A percentile compares a stretch with the other conserved stretches of the same genome.
phyloP scores from a whole-genome alignment of 2,329 filamentous ascomycete genomes.

The Botryosphaeria dothidea region DNA sequence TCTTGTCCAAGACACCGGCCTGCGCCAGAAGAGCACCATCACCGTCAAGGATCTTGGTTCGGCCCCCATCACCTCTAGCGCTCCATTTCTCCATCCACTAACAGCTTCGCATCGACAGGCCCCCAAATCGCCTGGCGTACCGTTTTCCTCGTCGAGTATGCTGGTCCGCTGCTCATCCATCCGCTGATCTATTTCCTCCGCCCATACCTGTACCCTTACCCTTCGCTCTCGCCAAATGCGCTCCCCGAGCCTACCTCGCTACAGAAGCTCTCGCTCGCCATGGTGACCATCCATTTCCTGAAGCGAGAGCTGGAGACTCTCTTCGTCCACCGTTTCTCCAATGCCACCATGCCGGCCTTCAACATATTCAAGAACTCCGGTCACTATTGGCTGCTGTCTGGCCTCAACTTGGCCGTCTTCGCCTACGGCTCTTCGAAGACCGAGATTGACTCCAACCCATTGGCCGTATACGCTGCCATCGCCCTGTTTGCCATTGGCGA shows the following conservation, averaged over 20 bases:
- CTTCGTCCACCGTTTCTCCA: conserved; percentile 93
- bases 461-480: conserved; percentile 64
- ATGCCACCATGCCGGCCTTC: conserved; percentile 84
- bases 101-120: conserved; percentile 52
- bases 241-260: conserved; percentile 54
- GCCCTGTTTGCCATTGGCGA: conserved; percentile 77
- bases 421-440: conserved; percentile 74
- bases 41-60: conserved; percentile 92
- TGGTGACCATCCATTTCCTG: conserved; percentile 81
- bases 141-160: conserved; percentile 93
- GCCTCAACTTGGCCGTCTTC: conserved; percentile 78
- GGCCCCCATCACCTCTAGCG: conserved; percentile 17
- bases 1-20: conserved; percentile 56
- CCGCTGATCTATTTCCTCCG: conserved; percentile 70
- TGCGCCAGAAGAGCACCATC: conserved; percentile 63
- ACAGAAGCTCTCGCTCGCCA: conserved; percentile 72
- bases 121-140: conserved; percentile 89
- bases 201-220: conserved; percentile 44
- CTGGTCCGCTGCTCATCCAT: conserved; percentile 89
- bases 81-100: background rate
- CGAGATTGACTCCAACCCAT: conserved; percentile 52
- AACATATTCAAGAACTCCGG: conserved; percentile 95
- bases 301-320: conserved; percentile 96
- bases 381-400: conserved; percentile 90
- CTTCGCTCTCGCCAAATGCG: conserved; percentile 1